Evolutionary conservation across 352 stramenopile genomes (phyloP).

Genomic region (Pythium utonaiense): DNA sequence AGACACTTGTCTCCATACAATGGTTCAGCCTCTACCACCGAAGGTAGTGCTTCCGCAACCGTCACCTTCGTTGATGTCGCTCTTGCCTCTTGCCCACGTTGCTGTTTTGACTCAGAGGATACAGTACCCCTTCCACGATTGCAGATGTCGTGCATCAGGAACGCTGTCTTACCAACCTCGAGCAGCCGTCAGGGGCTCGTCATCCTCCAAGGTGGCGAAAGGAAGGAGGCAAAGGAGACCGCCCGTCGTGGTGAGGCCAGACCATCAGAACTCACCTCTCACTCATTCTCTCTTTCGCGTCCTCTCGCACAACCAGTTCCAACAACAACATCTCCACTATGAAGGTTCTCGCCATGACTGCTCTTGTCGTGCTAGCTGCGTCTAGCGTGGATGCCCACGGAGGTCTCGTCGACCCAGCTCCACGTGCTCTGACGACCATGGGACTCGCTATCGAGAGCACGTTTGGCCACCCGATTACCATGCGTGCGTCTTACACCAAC

Average conservation of each 20-base stretch:
- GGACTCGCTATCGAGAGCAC: conserved; percentile 15
- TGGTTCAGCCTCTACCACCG: too few species aligned
- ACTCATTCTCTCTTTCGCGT: neutral
- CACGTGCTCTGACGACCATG: conserved; percentile 17
- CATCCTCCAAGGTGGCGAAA: too few species aligned
- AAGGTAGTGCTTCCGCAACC: too few species aligned
- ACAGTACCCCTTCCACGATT: too few species aligned
- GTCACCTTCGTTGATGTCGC: too few species aligned
- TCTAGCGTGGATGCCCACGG: conserved; percentile 16
- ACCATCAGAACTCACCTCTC: neutral
- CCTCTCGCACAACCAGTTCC: neutral
- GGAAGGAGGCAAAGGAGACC: neutral
- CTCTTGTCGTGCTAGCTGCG: neutral
- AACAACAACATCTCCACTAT: neutral
- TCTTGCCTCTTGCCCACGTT: too few species aligned
- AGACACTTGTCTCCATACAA: too few species aligned
- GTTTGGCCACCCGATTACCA: conserved; percentile 15
- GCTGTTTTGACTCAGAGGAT: too few species aligned
- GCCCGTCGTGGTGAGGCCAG: neutral
- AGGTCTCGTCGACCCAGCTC: conserved; percentile 13
- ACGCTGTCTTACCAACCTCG: too few species aligned
- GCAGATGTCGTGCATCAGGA: too few species aligned
- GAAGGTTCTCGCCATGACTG: neutral
- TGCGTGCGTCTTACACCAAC: conserved; percentile 18
- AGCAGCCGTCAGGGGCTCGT: too few species aligned